Base-by-base conservation (phyloP, 495 filamentous ascomycete species). In the Parathielavia appendiculata region DNA sequence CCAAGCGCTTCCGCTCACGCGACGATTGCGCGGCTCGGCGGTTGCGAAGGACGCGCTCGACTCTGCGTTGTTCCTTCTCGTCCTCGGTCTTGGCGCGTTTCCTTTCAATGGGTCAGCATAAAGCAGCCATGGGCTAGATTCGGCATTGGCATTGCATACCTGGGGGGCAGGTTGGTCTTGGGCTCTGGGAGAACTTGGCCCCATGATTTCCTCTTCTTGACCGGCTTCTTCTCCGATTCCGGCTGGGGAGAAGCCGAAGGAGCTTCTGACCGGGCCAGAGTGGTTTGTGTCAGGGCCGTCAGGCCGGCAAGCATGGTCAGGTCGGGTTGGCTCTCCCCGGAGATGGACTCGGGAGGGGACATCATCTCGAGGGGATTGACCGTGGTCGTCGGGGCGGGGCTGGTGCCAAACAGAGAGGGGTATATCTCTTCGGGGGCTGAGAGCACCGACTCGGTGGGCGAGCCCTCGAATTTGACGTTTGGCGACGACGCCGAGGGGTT, bases 41-140 rank as follows among this genome's bases (percentile, higher is more conserved):
- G 73, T 98, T 98, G 39, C 93, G 86, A 62, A 97, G 88, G 43
- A 98, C 92, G 53, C 93, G 90, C 77, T 98, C 93, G 63, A 97
- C 92, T 52, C 93, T 89, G 47, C 93, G 87, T 74, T 98, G 93
- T 74, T 97, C 93, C 74, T 98, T 98, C 73, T 98, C 93, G 69
- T 96, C 93, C 55, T 95, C 91, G 30, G 93, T 98, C 82, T 97
- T 98, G 65, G 93, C 93, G 58, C 93, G 91, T 83, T 98, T 98
- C 57, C 90, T 92, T 52, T n/a, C 8, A 16, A 53, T 56, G 23
- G 17, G 58, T 66, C 59, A 60, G 51, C n/a, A 32, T 1, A 10
- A 9, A 10, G 10, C 10, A 5, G 22, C 4, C 20, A 26, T 16
- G 32, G 10, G 11, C 4, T 1, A 58, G 39, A 54, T 51, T 10